Base-by-base conservation (phyloP, 345 rosid genomes). In the Rhizophora apiculata region DNA sequence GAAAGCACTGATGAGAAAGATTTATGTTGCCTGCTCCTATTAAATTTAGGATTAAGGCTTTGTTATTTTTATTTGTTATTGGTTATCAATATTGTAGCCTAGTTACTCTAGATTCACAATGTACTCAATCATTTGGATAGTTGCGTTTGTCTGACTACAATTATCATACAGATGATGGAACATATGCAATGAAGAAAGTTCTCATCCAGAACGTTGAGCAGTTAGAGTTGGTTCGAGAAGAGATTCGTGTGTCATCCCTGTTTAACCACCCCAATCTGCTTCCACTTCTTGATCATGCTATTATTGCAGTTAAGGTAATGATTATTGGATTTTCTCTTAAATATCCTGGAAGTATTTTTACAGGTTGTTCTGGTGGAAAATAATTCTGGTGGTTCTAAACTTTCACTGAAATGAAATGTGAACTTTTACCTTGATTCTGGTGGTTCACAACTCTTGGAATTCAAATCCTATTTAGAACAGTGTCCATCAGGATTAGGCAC, bases 121-220 rank as follows among this genome's bases (percentile, higher is more conserved):
- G 49, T 43, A 13, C 49, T 43, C 49, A 43, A 3, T 29, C 53
- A 37, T 24, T 63, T 63, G 66, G 52, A 43, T 43, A 10, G 46
- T 13, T 19, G 3, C 49, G 13, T 55, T 54, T 55, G 27, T 52
- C 68, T 60, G 60, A 60, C 9, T 63, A 34, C 62, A 57, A 51
- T 73, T 66, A 27, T 15, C 3, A 46, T 77, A 84, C 79, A 95
- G 98, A 78, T 71, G 96, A 88, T 86, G 96, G 96, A 62, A 90
- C 89, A 54, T 95, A 90, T 55, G 99, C 98, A 27, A 87, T 94
- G 95, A 94, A 94, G 89, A 94, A 94, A 82, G 99, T 95, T 63
- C 86, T 95, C 52, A 87, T 95, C 75, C 98, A 95, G 80, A 95
- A 82, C 67, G 76, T 73, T 80, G 96, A 92, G 81, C 97, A 90